Evolutionary conservation across 106 monocot species (phyloP).

Genomic region (Narthecium ossifragum): DNA sequence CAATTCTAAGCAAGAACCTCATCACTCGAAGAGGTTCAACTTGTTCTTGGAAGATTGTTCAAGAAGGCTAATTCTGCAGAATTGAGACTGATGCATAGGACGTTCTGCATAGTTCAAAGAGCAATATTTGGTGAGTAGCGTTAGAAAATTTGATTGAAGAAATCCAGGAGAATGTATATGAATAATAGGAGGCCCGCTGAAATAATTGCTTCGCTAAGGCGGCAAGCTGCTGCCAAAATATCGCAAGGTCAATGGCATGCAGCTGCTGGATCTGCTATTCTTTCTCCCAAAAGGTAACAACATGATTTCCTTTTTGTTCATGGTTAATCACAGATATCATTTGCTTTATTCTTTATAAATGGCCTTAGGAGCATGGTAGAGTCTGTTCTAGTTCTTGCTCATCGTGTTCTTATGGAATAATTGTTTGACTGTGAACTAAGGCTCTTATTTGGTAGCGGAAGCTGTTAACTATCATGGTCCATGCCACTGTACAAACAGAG

Average conservation of each 20-base stretch:
- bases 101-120: conserved; percentile 4
- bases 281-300: background rate
- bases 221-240: background rate
- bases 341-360: conserved; percentile 3
- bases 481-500: background rate
- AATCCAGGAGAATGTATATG: conserved; percentile 21
- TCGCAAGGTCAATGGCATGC: background rate
- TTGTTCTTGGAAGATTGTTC: conserved; percentile 25
- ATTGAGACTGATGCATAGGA: conserved; percentile 14
- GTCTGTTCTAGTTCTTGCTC: background rate
- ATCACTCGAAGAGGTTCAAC: conserved; percentile 22
- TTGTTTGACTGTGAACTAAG: background rate
- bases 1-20: background rate
- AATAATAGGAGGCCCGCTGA: background rate
- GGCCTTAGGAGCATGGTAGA: background rate
- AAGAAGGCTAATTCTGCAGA: conserved; percentile 37
- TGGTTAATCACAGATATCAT: background rate
- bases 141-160: conserved; percentile 6
- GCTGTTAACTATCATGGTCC: background rate
- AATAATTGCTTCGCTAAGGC: background rate
- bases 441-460: background rate
- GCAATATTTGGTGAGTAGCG: conserved; percentile 15
- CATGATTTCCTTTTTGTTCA: background rate
- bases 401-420: background rate
- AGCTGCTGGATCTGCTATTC: background rate